A percentile compares a stretch with the other conserved stretches of the same genome.
Conservation (phyloP, 148 eudicot genomes). For the Tetragonia tetragonoides region DNA sequence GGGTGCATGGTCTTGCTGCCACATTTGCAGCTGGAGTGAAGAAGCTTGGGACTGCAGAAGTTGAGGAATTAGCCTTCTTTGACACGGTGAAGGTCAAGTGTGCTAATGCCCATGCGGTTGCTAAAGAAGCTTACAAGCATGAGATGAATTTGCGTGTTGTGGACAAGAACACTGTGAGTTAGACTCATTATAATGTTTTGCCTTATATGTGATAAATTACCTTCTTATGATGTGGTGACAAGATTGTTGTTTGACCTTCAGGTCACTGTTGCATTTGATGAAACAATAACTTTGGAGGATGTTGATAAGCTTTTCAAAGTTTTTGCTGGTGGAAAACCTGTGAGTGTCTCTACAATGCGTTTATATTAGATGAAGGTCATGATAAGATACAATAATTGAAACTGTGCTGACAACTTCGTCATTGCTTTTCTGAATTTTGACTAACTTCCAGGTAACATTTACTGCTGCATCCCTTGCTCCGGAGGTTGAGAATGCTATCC, state of each 20-base stretch:
- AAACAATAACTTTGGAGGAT: slow-evolving; percentile 84
- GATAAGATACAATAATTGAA: background rate
- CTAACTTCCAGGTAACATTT: slow-evolving; percentile 62
- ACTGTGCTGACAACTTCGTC: slow-evolving; percentile 3
- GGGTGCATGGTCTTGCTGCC: slow-evolving; percentile 94
- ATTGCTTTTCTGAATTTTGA: background rate
- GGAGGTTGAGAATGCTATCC: slow-evolving; percentile 67
- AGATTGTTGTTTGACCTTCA: slow-evolving; percentile 36
- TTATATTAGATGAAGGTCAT: background rate
- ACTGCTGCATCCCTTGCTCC: slow-evolving; percentile 85
- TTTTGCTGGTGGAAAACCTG: slow-evolving; percentile 75
- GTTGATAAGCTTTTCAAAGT: slow-evolving; percentile 84
- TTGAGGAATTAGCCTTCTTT: slow-evolving; percentile 71
- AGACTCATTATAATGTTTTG: background rate
- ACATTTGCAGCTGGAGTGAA: slow-evolving; percentile 84
- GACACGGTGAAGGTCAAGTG: slow-evolving; percentile 92
- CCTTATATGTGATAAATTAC: background rate
- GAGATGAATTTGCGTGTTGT: slow-evolving; percentile 82
- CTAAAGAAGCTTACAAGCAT: slow-evolving; percentile 74
- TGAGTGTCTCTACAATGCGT: slow-evolving; percentile 36
- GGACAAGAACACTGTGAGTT: slow-evolving; percentile 76
- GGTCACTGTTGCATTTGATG: slow-evolving; percentile 87
- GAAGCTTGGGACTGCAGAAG: slow-evolving; percentile 87
- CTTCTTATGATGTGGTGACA: background rate
- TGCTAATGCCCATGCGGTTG: slow-evolving; percentile 67